phyloP scores from a whole-genome alignment of 1,284 basidiomycete genomes.

The Trichosporon sp. region DNA sequence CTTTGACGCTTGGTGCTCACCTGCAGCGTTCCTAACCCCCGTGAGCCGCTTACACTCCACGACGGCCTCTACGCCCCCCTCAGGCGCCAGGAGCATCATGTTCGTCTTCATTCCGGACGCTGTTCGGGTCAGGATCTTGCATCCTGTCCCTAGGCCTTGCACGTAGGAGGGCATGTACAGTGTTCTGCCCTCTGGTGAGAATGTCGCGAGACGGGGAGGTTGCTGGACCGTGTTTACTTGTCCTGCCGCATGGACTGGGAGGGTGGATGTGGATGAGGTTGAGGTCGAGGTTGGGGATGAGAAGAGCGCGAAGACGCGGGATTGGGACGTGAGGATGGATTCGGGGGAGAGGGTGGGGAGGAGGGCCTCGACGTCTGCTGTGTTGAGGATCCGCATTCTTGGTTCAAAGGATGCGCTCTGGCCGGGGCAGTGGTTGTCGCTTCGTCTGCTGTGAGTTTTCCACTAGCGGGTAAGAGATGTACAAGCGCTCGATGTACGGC shows the following conservation, averaged over 20 bases:
- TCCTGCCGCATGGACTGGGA: background rate
- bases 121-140: constrained; percentile 53
- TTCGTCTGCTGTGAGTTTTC: too few species aligned
- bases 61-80: constrained; percentile 21
- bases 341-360: constrained; percentile 25
- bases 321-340: background rate
- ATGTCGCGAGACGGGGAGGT: background rate
- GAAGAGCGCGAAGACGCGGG: background rate
- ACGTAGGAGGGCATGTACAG: constrained; percentile 42
- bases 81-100: constrained; percentile 31
- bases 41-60: constrained; percentile 42
- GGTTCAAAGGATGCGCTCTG: too few species aligned
- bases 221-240: background rate
- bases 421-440: too few species aligned
- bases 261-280: background rate
- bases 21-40: background rate
- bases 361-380: constrained; percentile 30
- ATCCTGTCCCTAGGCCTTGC: constrained; percentile 63
- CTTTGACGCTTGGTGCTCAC: background rate
- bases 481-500: too few species aligned
- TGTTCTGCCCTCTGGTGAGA: constrained; percentile 2
- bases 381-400: constrained; percentile 26
- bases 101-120: background rate
- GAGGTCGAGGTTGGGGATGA: background rate
- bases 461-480: too few species aligned